Evolutionary conservation across 208 protist species (phyloP), one percentile per base, ranked within the genome.

Genomic region (Leishmania arabica): DNA sequence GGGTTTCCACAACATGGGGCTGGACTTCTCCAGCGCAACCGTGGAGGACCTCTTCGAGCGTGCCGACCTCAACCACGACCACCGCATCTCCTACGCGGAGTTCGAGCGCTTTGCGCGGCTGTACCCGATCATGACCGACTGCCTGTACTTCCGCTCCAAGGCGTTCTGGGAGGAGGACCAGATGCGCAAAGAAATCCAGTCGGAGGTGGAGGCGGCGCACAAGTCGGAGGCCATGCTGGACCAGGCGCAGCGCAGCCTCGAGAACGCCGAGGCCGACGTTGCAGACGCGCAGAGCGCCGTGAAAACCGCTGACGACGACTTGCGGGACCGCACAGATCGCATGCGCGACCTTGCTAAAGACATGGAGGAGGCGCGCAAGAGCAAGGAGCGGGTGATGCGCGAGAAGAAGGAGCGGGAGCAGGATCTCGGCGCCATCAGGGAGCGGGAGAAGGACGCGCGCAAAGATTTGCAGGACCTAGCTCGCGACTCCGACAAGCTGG

Each of bases 71-170:
- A 98, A 98, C 78, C 88, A 83, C 73, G 95, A 98, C 82, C 86
- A 88, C 70, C 87, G 87, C 75, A 96, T 98, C 77, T 94, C 91
- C 49, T 96, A 92, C 82, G 87, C 92, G 17, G 94, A 98, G 91
- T 98, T 96, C 82, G 94, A 97, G 90, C 94, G 93, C 70, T 97
- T 98, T 84, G 90, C 89, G 9, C 85, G 89, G 24, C 78, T 95
- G 24, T 98, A 98, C 85, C 95, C 95, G 42, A 98, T 97, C 84
- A 95, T 98, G 92, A 92, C 82, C 37, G 94, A 98, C 86, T 97
- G 93, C 82, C 87, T 98, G 31, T 98, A 92, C 85, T 97, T 95
- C 85, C 92, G 95, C 76, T 95, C 88, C 70, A 97, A 96, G 89
- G 94, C 94, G n/a, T 96, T 96, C 80, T 97, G 94, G 94, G 93